phyloP scores from a whole-genome alignment of 2,329 filamentous ascomycete genomes.

The Madurella fahalii region DNA sequence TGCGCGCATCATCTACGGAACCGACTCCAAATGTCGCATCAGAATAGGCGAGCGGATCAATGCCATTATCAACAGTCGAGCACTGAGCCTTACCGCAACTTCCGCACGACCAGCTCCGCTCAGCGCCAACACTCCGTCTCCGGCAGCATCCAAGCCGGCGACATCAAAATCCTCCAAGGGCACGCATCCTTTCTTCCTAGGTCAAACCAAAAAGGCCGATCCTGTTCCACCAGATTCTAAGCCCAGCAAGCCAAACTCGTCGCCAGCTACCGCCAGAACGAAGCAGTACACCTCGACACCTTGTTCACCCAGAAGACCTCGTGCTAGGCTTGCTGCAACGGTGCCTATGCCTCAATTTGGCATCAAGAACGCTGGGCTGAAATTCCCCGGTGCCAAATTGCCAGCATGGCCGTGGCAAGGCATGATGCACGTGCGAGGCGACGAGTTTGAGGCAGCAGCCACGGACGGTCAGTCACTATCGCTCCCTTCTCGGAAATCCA shows the following conservation, averaged over 20 bases:
- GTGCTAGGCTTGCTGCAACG: conserved; percentile 26
- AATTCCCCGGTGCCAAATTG: conserved; percentile 61
- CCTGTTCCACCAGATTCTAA: conserved; percentile 12
- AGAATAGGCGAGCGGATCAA: conserved; percentile 59
- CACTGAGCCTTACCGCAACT: conserved; percentile 28
- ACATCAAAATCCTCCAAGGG: conserved; percentile 30
- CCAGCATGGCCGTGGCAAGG: conserved; percentile 69
- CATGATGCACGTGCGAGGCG: conserved; percentile 59
- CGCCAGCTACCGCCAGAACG: conserved; percentile 25
- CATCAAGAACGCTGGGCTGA: conserved; percentile 44
- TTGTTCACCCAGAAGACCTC: conserved; percentile 45
- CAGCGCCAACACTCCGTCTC: neutral
- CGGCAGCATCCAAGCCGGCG: conserved; percentile 27
- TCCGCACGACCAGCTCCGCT: neutral
- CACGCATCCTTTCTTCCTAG: conserved; percentile 43
- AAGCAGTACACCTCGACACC: conserved; percentile 52
- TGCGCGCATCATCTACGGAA: conserved; percentile 58
- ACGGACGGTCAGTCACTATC: conserved; percentile 1
- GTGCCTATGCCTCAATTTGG: conserved; percentile 41
- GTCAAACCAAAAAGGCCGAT: conserved; percentile 30
- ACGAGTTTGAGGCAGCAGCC: neutral
- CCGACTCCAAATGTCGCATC: conserved; percentile 40
- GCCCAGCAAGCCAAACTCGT: conserved; percentile 7
- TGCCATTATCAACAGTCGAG: conserved; percentile 48
- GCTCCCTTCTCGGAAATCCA: conserved; percentile 42